These are phyloP conservation scores for Podila verticillata DNA, from an alignment of 192 early-diverging fungal genomes.

Conservation along the genomic window DNA sequence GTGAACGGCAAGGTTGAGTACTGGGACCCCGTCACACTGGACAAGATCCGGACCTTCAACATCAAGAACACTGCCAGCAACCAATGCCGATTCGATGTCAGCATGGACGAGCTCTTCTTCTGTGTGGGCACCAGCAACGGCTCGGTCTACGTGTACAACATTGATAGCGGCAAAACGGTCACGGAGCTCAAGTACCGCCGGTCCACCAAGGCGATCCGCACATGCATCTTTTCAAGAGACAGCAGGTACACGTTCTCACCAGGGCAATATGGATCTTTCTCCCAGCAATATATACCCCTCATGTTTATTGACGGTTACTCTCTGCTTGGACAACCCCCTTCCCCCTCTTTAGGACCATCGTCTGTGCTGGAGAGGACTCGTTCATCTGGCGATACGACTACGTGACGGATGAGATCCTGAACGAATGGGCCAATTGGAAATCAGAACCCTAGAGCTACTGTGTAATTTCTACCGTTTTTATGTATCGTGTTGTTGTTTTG, in stretches of 20 bases:
- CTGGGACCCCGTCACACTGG: conserved; percentile 69
- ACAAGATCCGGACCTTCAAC: conserved; percentile 55
- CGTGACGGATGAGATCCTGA: conserved; percentile 75
- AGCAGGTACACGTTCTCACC: conserved; percentile 60
- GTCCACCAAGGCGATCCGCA: conserved; percentile 81
- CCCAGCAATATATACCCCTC: not conserved
- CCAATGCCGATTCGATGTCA: conserved; percentile 57
- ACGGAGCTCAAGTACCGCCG: conserved; percentile 77
- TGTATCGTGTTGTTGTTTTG: not conserved
- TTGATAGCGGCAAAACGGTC: conserved; percentile 71
- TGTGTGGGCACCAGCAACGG: conserved; percentile 81
- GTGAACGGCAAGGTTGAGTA: conserved; percentile 80
- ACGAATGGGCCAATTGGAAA: conserved; percentile 73
- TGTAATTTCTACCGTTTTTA: not conserved
- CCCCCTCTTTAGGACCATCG: conserved; percentile 59
- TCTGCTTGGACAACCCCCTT: no score
- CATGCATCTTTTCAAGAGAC: conserved; percentile 81
- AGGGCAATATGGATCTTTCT: not conserved
- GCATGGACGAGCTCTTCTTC: conserved; percentile 77
- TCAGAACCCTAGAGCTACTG: conserved; percentile 14
- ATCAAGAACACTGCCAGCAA: conserved; percentile 53
- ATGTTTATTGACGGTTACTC: no score
- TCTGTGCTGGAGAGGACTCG: conserved; percentile 79
- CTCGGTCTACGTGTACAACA: conserved; percentile 73
- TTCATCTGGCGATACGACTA: conserved; percentile 90